Base-by-base conservation (phyloP, 129 eudicot species). In the Saussurea involucrata region DNA sequence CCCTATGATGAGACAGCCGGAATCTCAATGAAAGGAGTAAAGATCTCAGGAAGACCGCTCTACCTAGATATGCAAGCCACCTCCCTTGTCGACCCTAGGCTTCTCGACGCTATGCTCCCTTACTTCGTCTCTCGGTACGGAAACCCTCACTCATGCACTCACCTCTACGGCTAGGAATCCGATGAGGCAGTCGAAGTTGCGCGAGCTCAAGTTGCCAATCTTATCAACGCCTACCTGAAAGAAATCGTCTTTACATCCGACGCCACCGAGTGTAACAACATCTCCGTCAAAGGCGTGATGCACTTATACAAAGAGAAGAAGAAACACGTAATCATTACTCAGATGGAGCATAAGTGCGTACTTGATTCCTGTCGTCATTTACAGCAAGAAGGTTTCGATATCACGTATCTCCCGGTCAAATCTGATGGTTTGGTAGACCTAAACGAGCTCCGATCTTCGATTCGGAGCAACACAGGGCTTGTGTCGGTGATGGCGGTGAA, bases 61-160 rank as follows among this genome's bases (percentile, higher is more conserved):
- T 95, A 95, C 82, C 96, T 95, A 12, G 97, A 95, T 66, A 88
- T 95, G 99, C 99, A 95, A 76, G 99, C 99, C 15, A 95, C 99
- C 5, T 86, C 99, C n/a, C 99, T 97, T 1, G 91, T 95, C 17
- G 99, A 95, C 83, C 97, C 99, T 3, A 74, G 97, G 24, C 97
- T 95, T 3, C 87, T 95, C 6, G 97, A 95, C 80, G 92, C 97
- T 34, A 95, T 95, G 99, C 96, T 95, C 24, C 99, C 99, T 1
- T 95, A 73, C 78, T 90, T 85, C 69, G 74, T 95, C 73, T 89
- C 97, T 9, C 97, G 83, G 3, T 95, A 44, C 72, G 99, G 99
- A 15, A 95, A 95, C 83, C 99, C 99, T 37, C 99, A 95, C 73
- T 92, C 97, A 12, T 96, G 99, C 0, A 95, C 99, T 40, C 99